These are phyloP conservation scores for Fonsecaea monophora DNA, from an alignment of 2,329 filamentous ascomycete species.

Conservation along the genomic window DNA sequence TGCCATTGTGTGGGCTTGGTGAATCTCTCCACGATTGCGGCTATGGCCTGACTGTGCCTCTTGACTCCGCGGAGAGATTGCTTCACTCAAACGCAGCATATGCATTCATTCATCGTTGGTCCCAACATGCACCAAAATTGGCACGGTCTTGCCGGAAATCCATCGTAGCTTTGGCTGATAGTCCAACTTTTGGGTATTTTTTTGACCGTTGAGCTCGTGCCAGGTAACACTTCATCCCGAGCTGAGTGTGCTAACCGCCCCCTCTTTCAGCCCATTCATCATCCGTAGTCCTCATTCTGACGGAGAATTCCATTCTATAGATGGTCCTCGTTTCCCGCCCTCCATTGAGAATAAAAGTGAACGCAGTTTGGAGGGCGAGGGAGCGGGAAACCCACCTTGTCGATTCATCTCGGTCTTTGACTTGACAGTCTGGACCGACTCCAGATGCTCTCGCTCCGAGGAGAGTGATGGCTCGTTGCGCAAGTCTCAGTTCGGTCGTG, in stretches of 20 bases:
- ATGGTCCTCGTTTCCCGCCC: not conserved
- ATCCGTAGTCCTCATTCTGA: not conserved
- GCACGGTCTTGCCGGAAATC: not conserved
- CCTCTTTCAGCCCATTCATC: not conserved
- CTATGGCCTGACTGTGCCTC: not conserved
- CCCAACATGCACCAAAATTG: not conserved
- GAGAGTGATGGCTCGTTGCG: not conserved
- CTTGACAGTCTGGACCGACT: slow-evolving; percentile 1
- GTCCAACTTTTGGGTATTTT: not conserved
- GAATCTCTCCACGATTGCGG: not conserved
- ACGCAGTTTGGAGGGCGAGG: slow-evolving; percentile 3
- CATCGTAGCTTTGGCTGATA: not conserved
- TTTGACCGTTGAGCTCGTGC: not conserved
- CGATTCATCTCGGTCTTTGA: slow-evolving; percentile 30
- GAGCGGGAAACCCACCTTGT: slow-evolving; percentile 31
- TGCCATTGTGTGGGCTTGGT: not conserved
- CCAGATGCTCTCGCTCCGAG: slow-evolving; percentile 13
- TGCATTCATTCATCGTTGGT: not conserved
- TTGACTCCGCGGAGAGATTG: not conserved
- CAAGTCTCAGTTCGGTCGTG: slow-evolving; percentile 3
- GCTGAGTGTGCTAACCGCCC: not conserved
- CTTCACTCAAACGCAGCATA: not conserved
- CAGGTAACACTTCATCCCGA: not conserved
- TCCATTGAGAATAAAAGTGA: not conserved
- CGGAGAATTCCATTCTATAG: not conserved